Conservation (phyloP, 305 asterid species). For the Caryopteris hybrid region DNA sequence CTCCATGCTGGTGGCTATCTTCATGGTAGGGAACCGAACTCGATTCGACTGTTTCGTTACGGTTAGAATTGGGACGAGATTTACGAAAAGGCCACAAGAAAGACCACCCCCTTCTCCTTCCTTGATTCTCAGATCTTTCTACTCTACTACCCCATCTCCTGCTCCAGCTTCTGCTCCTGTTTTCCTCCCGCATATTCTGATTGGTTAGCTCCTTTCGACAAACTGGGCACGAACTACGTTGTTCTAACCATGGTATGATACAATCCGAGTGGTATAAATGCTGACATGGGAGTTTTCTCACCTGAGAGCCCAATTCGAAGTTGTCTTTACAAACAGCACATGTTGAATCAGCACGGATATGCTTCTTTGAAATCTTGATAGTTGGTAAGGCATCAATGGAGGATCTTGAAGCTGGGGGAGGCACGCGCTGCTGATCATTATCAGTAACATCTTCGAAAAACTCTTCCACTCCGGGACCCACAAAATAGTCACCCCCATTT, state of each 20-base stretch:
- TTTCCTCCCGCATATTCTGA: conserved; percentile 36
- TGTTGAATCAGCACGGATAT: conserved; percentile 59
- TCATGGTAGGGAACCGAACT: conserved; percentile 47
- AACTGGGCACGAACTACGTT: conserved; percentile 75
- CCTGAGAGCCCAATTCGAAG: conserved; percentile 68
- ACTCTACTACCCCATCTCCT: conserved; percentile 40
- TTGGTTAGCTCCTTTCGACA: conserved; percentile 60
- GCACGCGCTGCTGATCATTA: conserved; percentile 43
- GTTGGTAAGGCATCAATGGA: conserved; percentile 59
- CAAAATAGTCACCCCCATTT: conserved; percentile 62
- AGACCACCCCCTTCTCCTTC: conserved; percentile 69
- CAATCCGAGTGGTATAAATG: conserved; percentile 85
- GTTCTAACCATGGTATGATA: conserved; percentile 77
- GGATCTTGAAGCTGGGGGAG: conserved; percentile 73
- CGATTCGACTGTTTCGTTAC: conserved; percentile 37
- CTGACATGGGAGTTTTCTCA: conserved; percentile 71
- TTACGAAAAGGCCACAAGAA: conserved; percentile 87
- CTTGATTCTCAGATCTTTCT: conserved; percentile 29
- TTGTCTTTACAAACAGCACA: conserved; percentile 83
- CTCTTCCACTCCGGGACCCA: conserved; percentile 82
- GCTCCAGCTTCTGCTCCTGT: conserved; percentile 48
- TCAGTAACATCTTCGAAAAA: conserved; percentile 44
- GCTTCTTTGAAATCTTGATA: conserved; percentile 68
- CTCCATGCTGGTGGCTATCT: conserved; percentile 44
- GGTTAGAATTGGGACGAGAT: conserved; percentile 40